Percentiles rank a stretch among this genome's conserved stretches.
These are phyloP conservation scores for Aplosporella prunicola DNA, from an alignment of 2,329 filamentous ascomycete species.

Conservation along the genomic window DNA sequence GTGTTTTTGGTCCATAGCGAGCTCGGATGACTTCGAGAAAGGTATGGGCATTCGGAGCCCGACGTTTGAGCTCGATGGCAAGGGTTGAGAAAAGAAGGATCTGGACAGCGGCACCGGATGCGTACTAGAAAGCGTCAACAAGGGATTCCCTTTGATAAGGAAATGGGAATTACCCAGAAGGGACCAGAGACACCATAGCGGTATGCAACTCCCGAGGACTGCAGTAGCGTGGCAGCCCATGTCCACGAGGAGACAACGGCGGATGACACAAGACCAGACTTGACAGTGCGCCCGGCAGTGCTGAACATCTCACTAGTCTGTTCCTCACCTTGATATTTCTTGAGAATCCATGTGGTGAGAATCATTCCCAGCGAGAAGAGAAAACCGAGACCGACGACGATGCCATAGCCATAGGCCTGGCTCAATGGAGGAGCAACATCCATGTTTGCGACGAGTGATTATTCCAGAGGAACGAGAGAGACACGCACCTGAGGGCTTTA, in stretches of 20 bases:
- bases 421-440: constrained; percentile 23
- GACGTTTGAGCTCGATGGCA: constrained; percentile 79
- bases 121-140: no score
- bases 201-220: constrained; percentile 75
- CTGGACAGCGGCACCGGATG: constrained; percentile 38
- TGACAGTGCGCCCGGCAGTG: constrained; percentile 79
- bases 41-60: constrained; percentile 76
- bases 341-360: constrained; percentile 59
- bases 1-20: constrained; percentile 63
- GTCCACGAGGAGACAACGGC: constrained; percentile 93
- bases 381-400: constrained; percentile 65
- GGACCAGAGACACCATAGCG: constrained; percentile 60
- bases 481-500: no score
- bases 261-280: constrained; percentile 76
- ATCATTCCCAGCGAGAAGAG: constrained; percentile 70
- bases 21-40: constrained; percentile 77
- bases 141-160: no score
- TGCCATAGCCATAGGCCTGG: constrained; percentile 66
- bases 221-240: constrained; percentile 76
- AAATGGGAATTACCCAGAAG: no score
- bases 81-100: constrained; percentile 85
- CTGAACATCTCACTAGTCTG: constrained; percentile 92
- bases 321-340: constrained; percentile 55
- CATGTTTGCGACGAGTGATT: no score
- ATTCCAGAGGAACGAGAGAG: no score